Evolutionary conservation across 2,329 filamentous ascomycete genomes (phyloP).

Genomic region (Epichloe hybrida): DNA sequence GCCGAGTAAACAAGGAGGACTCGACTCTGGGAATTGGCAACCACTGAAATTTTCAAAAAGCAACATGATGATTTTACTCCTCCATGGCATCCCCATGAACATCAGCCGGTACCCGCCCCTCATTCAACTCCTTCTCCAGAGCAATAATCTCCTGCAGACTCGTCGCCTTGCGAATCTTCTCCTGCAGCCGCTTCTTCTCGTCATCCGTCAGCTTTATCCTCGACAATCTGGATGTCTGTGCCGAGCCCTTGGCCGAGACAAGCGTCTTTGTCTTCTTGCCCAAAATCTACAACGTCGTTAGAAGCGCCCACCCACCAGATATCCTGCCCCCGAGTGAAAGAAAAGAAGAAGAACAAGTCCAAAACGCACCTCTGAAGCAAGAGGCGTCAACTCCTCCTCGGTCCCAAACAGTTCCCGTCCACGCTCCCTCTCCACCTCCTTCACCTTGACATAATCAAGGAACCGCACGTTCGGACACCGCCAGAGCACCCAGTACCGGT

Average conservation of each 20-base stretch:
- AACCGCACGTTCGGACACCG: slow-evolving; percentile 74
- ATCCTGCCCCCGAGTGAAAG: not conserved
- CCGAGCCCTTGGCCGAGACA: slow-evolving; percentile 29
- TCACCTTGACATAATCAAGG: slow-evolving; percentile 86
- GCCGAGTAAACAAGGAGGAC: too few relatives aligned
- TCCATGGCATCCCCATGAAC: slow-evolving; percentile 46
- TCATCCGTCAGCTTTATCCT: slow-evolving; percentile 75
- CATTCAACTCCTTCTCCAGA: slow-evolving; percentile 82
- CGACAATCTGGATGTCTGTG: slow-evolving; percentile 48
- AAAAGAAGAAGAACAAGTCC: not conserved
- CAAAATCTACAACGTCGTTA: slow-evolving; percentile 48
- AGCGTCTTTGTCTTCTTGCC: slow-evolving; percentile 69
- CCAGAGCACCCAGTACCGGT: slow-evolving; percentile 86
- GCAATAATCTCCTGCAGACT: slow-evolving; percentile 81
- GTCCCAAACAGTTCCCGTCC: slow-evolving; percentile 78
- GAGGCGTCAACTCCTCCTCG: slow-evolving; percentile 58
- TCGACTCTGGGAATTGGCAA: too few relatives aligned
- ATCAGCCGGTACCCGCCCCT: slow-evolving; percentile 69
- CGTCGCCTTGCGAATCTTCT: slow-evolving; percentile 77
- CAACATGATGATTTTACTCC: slow-evolving; percentile 28
- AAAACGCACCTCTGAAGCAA: slow-evolving; percentile 52
- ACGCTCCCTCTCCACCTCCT: slow-evolving; percentile 64
- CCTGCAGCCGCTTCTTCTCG: slow-evolving; percentile 75
- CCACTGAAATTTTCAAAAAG: too few relatives aligned
- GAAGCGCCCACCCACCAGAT: not conserved